Base-by-base conservation (phyloP, 2,329 filamentous ascomycete genomes). In the Botryotinia calthae region DNA sequence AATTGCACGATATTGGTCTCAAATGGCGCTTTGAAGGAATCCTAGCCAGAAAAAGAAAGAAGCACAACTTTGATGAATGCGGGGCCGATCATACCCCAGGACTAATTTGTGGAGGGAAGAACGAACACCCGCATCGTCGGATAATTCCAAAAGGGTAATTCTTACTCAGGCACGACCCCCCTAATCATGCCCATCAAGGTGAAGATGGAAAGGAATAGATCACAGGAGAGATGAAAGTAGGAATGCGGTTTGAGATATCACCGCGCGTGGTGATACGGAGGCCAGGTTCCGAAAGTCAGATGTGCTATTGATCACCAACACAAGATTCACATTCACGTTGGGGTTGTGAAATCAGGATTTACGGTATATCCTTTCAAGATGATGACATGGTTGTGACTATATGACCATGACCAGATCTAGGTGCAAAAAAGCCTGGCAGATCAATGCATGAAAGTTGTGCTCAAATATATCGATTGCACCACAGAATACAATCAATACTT, bases 81-180 rank as follows among this genome's bases (percentile, higher is more conserved):
- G 68, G 68, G 68, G 68, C 48, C 68, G 42, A 51, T 70, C 58
- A 70, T 70, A 64, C 58, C 68, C 68, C 58, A 70, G 68, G 68
- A 51, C 58, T 31, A 64, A 51, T 70, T 64, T 67, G 65, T 56
- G 65, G 65, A 67, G 68, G 58, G 46, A 63, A 28, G 44, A 63
- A 63, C 14, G 42, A 37, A 70, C 28, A 46, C 68, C 68, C 68
- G 42, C 68, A 70, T 44, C 44, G 68, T 63, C 28, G 68, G 54
- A 48, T 70, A 58, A 63, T 48, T 61, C 67, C 28, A 37, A 58
- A 70, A 40, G 34, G 68, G 58, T 22, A 70, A 63, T 70, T 59
- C 64, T 34, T 67, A 16, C 16, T 67, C 31, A 56, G 64, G 64
- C 48, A 66, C 64, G 64, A 37, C 46, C 64, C 63, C 62, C 63